Percentiles rank a stretch among this genome's conserved stretches.
These are phyloP conservation scores for Lippia alba DNA, from an alignment of 305 asterid species.

Conservation along the genomic window DNA sequence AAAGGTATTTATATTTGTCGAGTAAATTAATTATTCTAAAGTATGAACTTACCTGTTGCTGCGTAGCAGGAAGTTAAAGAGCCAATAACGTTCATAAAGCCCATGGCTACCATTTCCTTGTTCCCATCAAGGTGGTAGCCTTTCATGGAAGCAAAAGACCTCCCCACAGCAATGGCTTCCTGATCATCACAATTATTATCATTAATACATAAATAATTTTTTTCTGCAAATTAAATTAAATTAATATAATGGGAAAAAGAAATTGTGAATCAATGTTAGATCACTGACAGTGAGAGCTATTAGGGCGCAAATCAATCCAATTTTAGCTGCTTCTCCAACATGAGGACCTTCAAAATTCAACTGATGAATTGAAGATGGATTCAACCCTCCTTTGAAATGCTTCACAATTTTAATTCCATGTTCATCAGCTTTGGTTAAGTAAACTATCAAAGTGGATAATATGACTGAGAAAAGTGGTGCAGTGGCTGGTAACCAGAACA, in stretches of 20 bases:
- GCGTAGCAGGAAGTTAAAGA: conserved; percentile 82
- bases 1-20: no score
- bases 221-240: background rate
- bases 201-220: background rate
- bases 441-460: conserved; percentile 69
- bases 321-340: conserved; percentile 57
- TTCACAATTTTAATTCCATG: conserved; percentile 77
- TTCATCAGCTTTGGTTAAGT: conserved; percentile 64
- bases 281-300: conserved; percentile 85
- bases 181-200: conserved; percentile 25
- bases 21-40: background rate
- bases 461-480: conserved; percentile 77
- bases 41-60: conserved; percentile 57
- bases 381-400: conserved; percentile 83
- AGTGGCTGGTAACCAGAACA: conserved; percentile 82
- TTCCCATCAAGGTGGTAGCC: conserved; percentile 85
- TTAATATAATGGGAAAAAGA: background rate
- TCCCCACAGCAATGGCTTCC: conserved; percentile 92
- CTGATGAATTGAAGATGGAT: conserved; percentile 66
- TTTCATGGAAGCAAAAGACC: conserved; percentile 81
- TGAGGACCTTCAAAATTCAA: conserved; percentile 58
- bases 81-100: conserved; percentile 75
- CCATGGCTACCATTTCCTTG: conserved; percentile 91
- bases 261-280: background rate
- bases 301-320: conserved; percentile 73